A percentile compares a stretch with the other conserved stretches of the same genome.
Conservation (phyloP, 2,329 filamentous ascomycete genomes). For the Botryosphaeria dothidea region DNA sequence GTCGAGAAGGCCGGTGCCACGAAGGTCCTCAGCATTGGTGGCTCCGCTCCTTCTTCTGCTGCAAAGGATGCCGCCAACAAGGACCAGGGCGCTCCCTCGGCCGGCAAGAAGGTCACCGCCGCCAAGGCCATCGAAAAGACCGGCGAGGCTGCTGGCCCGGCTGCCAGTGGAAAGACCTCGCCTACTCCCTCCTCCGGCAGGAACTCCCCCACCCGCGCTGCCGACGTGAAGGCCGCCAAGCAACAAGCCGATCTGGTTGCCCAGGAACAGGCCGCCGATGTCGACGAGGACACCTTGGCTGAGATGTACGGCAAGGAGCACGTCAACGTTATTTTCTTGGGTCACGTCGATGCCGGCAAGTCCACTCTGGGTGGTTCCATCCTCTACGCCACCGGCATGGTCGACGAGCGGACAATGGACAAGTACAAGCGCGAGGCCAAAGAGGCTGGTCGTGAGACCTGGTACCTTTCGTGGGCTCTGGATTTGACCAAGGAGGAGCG, state of each 20-base stretch:
- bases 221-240: conserved; percentile 54
- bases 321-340: conserved; percentile 96
- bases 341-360: conserved; percentile 98
- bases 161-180: conserved; percentile 68
- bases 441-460: conserved; percentile 93
- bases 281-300: conserved; percentile 82
- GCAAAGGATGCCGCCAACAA: conserved; percentile 44
- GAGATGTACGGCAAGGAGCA: conserved; percentile 96
- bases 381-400: conserved; percentile 93
- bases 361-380: conserved; percentile 94
- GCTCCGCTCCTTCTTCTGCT: conserved; percentile 48
- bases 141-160: conserved; percentile 61
- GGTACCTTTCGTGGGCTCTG: conserved; percentile 98
- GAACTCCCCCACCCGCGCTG: conserved; percentile 67
- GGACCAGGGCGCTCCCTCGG: conserved; percentile 57
- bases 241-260: conserved; percentile 81
- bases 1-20: conserved; percentile 52
- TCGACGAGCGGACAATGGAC: conserved; percentile 97
- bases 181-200: conserved; percentile 81
- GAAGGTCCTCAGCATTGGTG: conserved; percentile 78
- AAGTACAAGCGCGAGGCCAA: conserved; percentile 98
- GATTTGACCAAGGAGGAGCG: conserved; percentile 97
- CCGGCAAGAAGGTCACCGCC: conserved; percentile 81
- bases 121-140: conserved; percentile 91
- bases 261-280: conserved; percentile 75